phyloP scores from a whole-genome alignment of 2,329 filamentous ascomycete genomes.

The Cordyceps farinosa region DNA sequence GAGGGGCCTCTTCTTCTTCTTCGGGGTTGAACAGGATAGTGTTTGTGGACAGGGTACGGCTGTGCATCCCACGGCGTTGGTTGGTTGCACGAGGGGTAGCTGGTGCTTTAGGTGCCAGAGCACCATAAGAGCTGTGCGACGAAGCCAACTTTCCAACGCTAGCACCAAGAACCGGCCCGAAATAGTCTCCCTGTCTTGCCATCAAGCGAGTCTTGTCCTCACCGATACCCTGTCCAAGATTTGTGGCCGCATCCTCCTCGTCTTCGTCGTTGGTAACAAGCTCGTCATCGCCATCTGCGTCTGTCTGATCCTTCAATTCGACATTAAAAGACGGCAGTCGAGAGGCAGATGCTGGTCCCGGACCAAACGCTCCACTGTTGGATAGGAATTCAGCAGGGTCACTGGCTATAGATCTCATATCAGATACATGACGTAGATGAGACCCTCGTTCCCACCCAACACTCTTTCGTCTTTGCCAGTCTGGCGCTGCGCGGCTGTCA shows the following conservation, averaged over 20 bases:
- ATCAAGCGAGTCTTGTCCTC: slow-evolving; percentile 29
- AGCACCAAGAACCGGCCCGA: slow-evolving; percentile 2
- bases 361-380: slow-evolving; percentile 39
- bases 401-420: slow-evolving; percentile 57
- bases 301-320: slow-evolving; percentile 61
- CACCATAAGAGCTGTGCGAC: slow-evolving; percentile 32
- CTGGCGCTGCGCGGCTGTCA: slow-evolving; percentile 42
- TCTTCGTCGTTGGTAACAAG: slow-evolving; percentile 77
- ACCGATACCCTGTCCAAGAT: slow-evolving; percentile 34
- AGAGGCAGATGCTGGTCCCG: slow-evolving; percentile 35
- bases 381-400: slow-evolving; percentile 62
- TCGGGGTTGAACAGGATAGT: slow-evolving; percentile 82
- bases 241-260: slow-evolving; percentile 51
- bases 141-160: slow-evolving; percentile 33
- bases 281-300: slow-evolving; percentile 87
- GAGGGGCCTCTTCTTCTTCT: slow-evolving; percentile 31
- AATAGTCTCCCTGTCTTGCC: slow-evolving; percentile 26
- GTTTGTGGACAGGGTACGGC: slow-evolving; percentile 71
- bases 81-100: slow-evolving; percentile 32
- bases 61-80: slow-evolving; percentile 51
- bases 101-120: slow-evolving; percentile 23
- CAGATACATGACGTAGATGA: slow-evolving; percentile 49
- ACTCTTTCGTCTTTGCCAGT: slow-evolving; percentile 52
- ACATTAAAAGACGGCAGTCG: slow-evolving; percentile 32
- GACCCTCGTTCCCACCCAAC: slow-evolving; percentile 47